Conservation (phyloP, 176 grass and related monocot genomes). For the Areca catechu region DNA sequence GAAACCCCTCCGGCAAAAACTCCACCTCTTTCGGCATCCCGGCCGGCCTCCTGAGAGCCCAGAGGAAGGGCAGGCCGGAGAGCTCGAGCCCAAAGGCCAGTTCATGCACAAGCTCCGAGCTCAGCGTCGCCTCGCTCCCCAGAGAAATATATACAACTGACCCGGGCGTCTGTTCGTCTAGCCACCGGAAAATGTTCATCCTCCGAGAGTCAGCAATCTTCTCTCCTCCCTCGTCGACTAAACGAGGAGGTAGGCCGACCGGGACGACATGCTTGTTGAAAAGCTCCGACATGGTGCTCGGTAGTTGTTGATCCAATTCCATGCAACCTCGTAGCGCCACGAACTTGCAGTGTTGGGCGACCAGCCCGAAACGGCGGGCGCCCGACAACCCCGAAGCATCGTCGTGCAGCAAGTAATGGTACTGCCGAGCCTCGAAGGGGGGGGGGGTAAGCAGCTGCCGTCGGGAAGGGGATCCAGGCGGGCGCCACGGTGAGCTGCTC, state of each 20-base stretch:
- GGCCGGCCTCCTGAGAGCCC: slow-evolving; percentile 26
- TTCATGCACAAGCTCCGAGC: slow-evolving; percentile 21
- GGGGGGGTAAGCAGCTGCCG: slow-evolving; percentile 26
- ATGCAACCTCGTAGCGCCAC: slow-evolving; percentile 24
- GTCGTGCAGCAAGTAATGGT: not conserved
- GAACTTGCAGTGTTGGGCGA: slow-evolving; percentile 2
- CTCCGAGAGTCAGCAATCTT: not conserved
- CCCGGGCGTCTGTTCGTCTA: slow-evolving; percentile 18
- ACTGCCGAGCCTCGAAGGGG: slow-evolving; percentile 34
- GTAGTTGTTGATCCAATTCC: slow-evolving; percentile 22
- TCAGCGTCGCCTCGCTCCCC: slow-evolving; percentile 42
- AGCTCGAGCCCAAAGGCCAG: slow-evolving; percentile 41
- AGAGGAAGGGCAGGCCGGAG: slow-evolving; percentile 37
- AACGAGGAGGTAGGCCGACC: slow-evolving; percentile 16
- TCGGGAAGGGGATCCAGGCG: slow-evolving; percentile 30
- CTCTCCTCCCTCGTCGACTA: not conserved
- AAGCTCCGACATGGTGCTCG: slow-evolving; percentile 22
- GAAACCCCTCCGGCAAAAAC: slow-evolving; percentile 28
- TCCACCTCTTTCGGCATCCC: not conserved
- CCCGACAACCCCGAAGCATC: slow-evolving; percentile 42
- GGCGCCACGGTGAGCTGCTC: slow-evolving; percentile 31
- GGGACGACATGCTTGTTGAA: slow-evolving; percentile 19
- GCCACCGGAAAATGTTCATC: slow-evolving; percentile 23
- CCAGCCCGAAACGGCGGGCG: not conserved
- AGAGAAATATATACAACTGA: slow-evolving; percentile 54